Conservation (phyloP, 169 alveolate species). For the Babesia ovis region DNA sequence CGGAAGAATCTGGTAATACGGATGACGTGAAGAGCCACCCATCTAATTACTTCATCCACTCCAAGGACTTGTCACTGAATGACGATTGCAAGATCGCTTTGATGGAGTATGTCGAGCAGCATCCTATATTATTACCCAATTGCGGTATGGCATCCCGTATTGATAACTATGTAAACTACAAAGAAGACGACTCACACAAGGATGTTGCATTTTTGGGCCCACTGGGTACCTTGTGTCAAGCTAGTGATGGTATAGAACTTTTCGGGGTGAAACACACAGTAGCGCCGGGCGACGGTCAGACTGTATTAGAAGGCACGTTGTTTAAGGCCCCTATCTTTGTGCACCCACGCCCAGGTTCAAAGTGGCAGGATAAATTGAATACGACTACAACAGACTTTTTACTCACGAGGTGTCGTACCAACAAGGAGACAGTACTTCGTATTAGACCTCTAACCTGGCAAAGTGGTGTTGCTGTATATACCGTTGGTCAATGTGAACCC, state of each 20-base stretch:
- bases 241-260: constrained; percentile 42
- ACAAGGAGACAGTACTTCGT: constrained; percentile 49
- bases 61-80: constrained; percentile 72
- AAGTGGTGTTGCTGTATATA: constrained; percentile 68
- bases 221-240: constrained; percentile 51
- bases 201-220: constrained; percentile 49
- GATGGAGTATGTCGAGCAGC: constrained; percentile 83
- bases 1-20: constrained; percentile 33
- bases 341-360: constrained; percentile 55
- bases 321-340: constrained; percentile 75
- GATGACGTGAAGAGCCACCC: constrained; percentile 66
- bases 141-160: constrained; percentile 84
- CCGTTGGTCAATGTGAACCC: constrained; percentile 89
- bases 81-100: constrained; percentile 83
- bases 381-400: constrained; percentile 71
- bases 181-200: constrained; percentile 14
- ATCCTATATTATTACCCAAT: constrained; percentile 77
- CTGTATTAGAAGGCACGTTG: constrained; percentile 69
- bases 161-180: constrained; percentile 68
- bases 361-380: constrained; percentile 29
- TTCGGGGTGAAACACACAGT: constrained; percentile 59
- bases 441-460: constrained; percentile 46
- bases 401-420: constrained; percentile 58
- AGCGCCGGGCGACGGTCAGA: constrained; percentile 63
- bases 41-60: constrained; percentile 63